Evolutionary conservation across 1,284 basidiomycete genomes (phyloP), one percentile per base, ranked within the genome.

Genomic region (Ganoderma boninense): DNA sequence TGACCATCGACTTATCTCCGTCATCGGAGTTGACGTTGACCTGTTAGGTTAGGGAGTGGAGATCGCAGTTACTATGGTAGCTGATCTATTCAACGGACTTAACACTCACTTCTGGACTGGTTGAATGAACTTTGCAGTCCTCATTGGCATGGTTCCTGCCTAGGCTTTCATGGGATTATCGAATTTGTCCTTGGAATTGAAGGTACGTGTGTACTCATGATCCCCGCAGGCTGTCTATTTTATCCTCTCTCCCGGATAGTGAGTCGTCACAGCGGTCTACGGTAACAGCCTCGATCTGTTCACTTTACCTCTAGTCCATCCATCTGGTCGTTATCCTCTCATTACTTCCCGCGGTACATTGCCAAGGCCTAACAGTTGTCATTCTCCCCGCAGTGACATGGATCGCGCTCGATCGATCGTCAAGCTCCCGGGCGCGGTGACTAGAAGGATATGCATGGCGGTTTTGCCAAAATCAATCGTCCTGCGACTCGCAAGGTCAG

Each of bases 101-200:
- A 96, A 97, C 79, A 96, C 95, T 0, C 90, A 89, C 69, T 91
- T 93, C 0, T 99, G 97, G 97, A 98, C 94, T 14, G 92, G 89
- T 69, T 99, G 96, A 95, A 94, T 98, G 13, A 93, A 94, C 80
- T 96, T 95, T 74, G 91, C 91, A 38, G 86, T 98, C 18, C 87
- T 89, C 71, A 81, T 98, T 70, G 98, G 97, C 38, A 90, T 93
- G 62, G 80, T 93, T 16, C 82, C 97, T 38, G 79, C 96, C 57
- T 89, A 89, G 83, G 83, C 89, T 46, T 99, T 93, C 80, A 97
- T 13, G 94, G 94, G 40, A 64, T 44, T 38, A 20, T 32, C 2
- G 40, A 44, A 42, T 7, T n/a, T n/a, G n/a, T n/a, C n/a, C n/a
- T n/a, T n/a, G n/a, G n/a, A n/a, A n/a, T n/a, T n/a, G n/a, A 18